phyloP scores from a whole-genome alignment of 139 green algal species.

The Tetradesmus lagerheimii region DNA sequence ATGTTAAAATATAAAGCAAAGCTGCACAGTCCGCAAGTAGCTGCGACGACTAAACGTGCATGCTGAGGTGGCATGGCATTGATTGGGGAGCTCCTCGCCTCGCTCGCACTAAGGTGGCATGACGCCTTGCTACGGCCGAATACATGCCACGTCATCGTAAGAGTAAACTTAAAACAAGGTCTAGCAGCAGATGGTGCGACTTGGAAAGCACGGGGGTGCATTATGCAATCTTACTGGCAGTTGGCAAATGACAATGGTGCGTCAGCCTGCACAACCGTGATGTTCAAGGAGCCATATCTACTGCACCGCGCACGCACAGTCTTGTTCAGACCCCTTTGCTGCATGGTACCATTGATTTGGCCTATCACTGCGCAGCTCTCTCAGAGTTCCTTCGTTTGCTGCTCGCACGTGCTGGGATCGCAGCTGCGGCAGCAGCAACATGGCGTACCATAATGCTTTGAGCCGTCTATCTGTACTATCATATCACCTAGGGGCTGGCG shows the following conservation, averaged over 20 bases:
- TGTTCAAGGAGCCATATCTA: background rate
- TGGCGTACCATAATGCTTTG: conserved; percentile 18
- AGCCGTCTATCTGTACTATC: conserved; percentile 32
- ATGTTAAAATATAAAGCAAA: background rate
- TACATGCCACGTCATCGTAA: background rate
- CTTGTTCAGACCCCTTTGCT: background rate
- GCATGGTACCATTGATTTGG: background rate
- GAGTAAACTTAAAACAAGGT: background rate
- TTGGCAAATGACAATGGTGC: conserved; percentile 7
- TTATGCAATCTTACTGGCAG: background rate
- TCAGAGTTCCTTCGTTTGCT: background rate
- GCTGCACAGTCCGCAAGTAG: background rate
- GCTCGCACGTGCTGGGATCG: background rate
- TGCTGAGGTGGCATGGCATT: background rate
- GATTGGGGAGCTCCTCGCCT: background rate
- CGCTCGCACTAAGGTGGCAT: background rate
- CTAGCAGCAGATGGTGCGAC: background rate
- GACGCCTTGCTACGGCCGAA: too few relatives aligned
- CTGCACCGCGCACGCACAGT: background rate
- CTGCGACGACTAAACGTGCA: background rate
- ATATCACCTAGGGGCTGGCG: background rate
- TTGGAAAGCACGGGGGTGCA: background rate
- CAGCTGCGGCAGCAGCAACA: background rate
- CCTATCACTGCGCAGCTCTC: background rate
- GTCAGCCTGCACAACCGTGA: background rate